phyloP scores from a whole-genome alignment of 106 monocot species.

The Acorus calamus region DNA sequence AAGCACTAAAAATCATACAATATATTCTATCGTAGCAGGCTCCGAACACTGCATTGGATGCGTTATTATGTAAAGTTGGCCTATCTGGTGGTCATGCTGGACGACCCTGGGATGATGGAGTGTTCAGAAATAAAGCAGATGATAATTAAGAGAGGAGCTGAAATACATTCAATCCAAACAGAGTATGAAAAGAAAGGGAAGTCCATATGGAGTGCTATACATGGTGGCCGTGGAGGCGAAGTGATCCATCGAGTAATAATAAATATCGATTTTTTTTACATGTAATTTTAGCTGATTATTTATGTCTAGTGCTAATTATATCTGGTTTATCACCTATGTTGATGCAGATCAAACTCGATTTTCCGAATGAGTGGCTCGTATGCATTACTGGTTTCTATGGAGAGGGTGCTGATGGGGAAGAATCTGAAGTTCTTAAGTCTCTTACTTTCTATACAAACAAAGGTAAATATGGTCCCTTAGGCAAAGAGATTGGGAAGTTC shows the following conservation, averaged over 20 bases:
- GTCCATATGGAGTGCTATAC: constrained; percentile 34
- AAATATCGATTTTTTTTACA: background rate
- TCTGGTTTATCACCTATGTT: too few relatives aligned
- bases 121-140: too few relatives aligned
- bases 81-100: too few relatives aligned
- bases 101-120: too few relatives aligned
- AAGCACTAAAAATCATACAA: too few relatives aligned
- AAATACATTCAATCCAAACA: constrained; percentile 33
- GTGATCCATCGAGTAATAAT: constrained; percentile 20
- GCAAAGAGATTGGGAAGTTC: constrained; percentile 29
- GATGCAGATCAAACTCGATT: constrained; percentile 32
- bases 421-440: constrained; percentile 17
- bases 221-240: constrained; percentile 34
- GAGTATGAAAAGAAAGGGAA: constrained; percentile 44
- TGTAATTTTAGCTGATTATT: background rate
- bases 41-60: too few relatives aligned
- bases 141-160: too few relatives aligned
- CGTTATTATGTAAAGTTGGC: too few relatives aligned
- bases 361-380: constrained; percentile 29
- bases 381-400: constrained; percentile 29
- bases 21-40: too few relatives aligned
- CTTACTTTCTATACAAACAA: constrained; percentile 22
- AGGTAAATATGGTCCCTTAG: constrained; percentile 40
- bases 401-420: constrained; percentile 2
- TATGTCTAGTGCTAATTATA: too few relatives aligned